phyloP scores from a whole-genome alignment of 2,329 filamentous ascomycete genomes.

The Talaromyces sp. region DNA sequence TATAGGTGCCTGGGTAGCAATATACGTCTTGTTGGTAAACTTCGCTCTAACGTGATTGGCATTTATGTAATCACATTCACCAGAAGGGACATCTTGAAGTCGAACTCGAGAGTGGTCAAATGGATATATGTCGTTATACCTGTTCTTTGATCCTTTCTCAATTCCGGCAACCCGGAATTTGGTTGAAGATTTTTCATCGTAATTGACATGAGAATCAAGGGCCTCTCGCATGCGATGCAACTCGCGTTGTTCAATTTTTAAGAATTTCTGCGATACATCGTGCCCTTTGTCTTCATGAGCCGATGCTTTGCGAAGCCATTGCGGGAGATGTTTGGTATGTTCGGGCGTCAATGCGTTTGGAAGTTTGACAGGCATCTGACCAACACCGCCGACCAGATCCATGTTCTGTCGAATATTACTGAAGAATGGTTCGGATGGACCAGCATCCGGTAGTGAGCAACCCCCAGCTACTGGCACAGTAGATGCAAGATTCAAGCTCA shows the following conservation, averaged over 20 bases:
- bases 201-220: conserved; percentile 59
- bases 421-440: conserved; percentile 83
- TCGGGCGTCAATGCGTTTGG: conserved; percentile 52
- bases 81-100: conserved; percentile 63
- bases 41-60: conserved; percentile 80
- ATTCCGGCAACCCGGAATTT: conserved; percentile 79
- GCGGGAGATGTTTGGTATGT: conserved; percentile 58
- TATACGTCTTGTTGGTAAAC: conserved; percentile 85
- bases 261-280: conserved; percentile 74
- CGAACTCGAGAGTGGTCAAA: conserved; percentile 91
- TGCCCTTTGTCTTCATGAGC: conserved; percentile 70
- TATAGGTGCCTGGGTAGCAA: conserved; percentile 89
- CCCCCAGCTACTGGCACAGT: conserved; percentile 82
- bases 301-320: conserved; percentile 71
- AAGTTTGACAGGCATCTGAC: conserved; percentile 65
- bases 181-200: conserved; percentile 46
- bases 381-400: conserved; percentile 89
- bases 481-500: conserved; percentile 50
- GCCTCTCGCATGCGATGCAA: conserved; percentile 90
- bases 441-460: conserved; percentile 70
- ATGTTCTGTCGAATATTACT: conserved; percentile 95
- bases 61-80: conserved; percentile 90
- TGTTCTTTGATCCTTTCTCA: conserved; percentile 91
- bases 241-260: conserved; percentile 79
- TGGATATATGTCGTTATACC: conserved; percentile 96